Percentiles rank a stretch among this genome's conserved stretches.
Evolutionary conservation across 345 rosid genomes (phyloP).

Genomic region (Combretum micranthum): DNA sequence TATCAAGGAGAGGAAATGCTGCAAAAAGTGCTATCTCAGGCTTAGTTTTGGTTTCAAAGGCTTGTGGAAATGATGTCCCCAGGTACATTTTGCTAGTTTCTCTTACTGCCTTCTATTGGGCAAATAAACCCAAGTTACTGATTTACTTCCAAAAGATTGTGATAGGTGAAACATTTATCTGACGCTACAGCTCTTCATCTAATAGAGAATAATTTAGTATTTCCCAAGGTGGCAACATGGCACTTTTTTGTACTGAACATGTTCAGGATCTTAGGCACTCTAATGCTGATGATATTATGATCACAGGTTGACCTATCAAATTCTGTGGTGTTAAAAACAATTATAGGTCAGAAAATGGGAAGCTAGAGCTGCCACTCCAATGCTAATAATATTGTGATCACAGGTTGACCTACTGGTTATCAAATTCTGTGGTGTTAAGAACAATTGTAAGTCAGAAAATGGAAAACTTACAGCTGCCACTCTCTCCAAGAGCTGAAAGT

Average conservation of each 20-base stretch:
- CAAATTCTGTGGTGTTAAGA: conserved; percentile 73
- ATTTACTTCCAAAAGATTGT: too few relatives aligned
- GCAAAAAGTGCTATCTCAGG: conserved; percentile 83
- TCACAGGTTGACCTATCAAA: too few relatives aligned
- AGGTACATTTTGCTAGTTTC: conserved; percentile 37
- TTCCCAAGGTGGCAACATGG: too few relatives aligned
- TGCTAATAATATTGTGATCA: conserved; percentile 1
- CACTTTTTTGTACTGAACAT: too few relatives aligned
- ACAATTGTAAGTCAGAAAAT: conserved; percentile 48
- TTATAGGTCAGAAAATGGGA: too few relatives aligned
- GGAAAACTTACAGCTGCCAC: conserved; percentile 24
- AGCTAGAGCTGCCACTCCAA: too few relatives aligned
- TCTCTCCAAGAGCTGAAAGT: conserved; percentile 24
- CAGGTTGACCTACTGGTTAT: conserved; percentile 93
- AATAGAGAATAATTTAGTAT: too few relatives aligned
- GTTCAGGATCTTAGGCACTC: too few relatives aligned
- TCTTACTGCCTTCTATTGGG: neutral
- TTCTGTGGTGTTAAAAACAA: too few relatives aligned
- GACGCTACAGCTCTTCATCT: too few relatives aligned
- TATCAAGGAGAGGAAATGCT: conserved; percentile 59
- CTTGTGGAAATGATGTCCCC: conserved; percentile 94
- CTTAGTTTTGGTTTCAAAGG: conserved; percentile 73
- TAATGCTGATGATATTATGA: too few relatives aligned
- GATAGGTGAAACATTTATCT: too few relatives aligned
- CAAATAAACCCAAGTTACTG: neutral